Evolutionary conservation across 192 early-diverging fungal genomes (phyloP).

Genomic region (Mycoemilia scoparia): DNA sequence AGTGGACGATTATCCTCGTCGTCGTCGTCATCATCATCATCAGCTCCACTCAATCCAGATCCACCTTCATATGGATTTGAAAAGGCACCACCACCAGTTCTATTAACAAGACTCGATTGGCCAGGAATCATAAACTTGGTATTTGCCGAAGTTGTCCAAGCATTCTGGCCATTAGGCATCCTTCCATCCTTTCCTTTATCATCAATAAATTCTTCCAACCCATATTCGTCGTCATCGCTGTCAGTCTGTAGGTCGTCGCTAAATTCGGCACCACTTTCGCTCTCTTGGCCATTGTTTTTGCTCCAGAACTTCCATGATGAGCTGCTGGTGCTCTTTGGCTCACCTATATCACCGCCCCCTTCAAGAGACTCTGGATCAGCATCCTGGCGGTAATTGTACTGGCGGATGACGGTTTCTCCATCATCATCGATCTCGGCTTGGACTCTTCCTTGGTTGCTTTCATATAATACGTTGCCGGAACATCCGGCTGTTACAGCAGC

Average conservation of each 20-base stretch:
- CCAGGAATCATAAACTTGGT: no score
- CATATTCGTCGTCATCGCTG: constrained; percentile 20
- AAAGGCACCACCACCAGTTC: constrained; percentile 3
- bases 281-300: constrained; percentile 21
- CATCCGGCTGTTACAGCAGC: constrained; percentile 9
- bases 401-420: constrained; percentile 23
- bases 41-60: background rate
- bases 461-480: background rate
- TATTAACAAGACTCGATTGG: constrained; percentile 8
- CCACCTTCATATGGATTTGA: constrained; percentile 14
- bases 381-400: constrained; percentile 9
- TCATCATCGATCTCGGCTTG: constrained; percentile 26
- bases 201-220: no score
- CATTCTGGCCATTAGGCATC: constrained; percentile 1
- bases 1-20: constrained; percentile 22
- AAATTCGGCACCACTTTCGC: constrained; percentile 20
- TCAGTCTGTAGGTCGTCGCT: constrained; percentile 11
- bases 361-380: constrained; percentile 20
- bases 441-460: constrained; percentile 6
- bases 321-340: background rate
- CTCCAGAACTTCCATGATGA: constrained; percentile 12
- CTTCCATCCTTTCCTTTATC: no score
- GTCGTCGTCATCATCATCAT: constrained; percentile 5
- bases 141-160: background rate
- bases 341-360: constrained; percentile 9